Conservation (phyloP, 305 asterid genomes). For the Solanum hybrid region DNA sequence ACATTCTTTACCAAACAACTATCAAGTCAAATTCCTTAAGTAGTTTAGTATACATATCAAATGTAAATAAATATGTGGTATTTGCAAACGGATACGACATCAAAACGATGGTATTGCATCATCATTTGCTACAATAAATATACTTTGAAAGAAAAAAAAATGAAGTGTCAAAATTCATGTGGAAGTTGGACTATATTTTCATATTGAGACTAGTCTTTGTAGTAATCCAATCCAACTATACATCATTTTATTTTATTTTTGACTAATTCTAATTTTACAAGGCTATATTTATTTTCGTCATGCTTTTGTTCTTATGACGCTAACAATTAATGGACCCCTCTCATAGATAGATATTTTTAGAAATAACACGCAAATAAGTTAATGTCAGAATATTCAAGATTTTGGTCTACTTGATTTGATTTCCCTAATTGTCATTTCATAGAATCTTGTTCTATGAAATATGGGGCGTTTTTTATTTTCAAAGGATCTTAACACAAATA, state of each 20-base stretch:
- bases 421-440: too few species aligned
- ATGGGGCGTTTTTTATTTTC: not conserved
- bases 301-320: constrained; percentile 16
- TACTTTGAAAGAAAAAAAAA: too few species aligned
- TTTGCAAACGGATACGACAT: not conserved
- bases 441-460: too few species aligned
- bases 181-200: not conserved
- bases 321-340: not conserved
- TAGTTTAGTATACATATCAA: not conserved
- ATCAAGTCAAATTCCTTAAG: not conserved
- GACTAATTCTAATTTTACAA: not conserved
- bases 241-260: not conserved
- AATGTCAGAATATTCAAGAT: not conserved
- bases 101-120: constrained; percentile 11
- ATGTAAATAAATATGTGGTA: too few species aligned
- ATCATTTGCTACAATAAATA: not conserved
- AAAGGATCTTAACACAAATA: not conserved
- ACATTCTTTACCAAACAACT: not conserved
- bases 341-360: not conserved
- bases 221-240: not conserved
- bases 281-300: constrained; percentile 10
- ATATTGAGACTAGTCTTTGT: not conserved
- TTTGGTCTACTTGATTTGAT: too few species aligned
- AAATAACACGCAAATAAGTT: not conserved
- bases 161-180: not conserved